Percentiles rank a stretch among this genome's conserved stretches.
These are phyloP conservation scores for Cercospora janseana DNA, from an alignment of 2,329 filamentous ascomycete species.

Conservation along the genomic window DNA sequence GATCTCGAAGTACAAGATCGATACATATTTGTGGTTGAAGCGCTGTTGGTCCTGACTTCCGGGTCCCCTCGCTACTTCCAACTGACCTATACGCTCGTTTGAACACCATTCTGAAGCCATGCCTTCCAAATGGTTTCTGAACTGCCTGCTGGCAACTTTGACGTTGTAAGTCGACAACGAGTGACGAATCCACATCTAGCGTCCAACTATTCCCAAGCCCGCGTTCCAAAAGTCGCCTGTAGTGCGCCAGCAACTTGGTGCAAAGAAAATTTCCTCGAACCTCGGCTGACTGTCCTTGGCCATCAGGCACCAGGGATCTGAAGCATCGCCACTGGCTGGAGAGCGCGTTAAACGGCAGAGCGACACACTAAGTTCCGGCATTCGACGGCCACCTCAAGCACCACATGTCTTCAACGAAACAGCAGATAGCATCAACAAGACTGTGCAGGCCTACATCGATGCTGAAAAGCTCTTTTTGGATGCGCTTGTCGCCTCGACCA, in stretches of 20 bases:
- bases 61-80: too few relatives aligned
- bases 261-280: too few relatives aligned
- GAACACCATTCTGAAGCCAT: background rate
- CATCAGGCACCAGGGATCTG: background rate
- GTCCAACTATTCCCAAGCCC: background rate
- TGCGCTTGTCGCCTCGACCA: slow-evolving; percentile 60
- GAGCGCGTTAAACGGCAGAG: background rate
- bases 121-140: background rate
- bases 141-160: background rate
- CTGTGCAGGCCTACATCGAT: background rate
- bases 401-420: slow-evolving; percentile 4
- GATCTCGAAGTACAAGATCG: too few relatives aligned
- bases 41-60: too few relatives aligned
- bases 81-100: too few relatives aligned
- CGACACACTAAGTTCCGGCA: slow-evolving; percentile 2
- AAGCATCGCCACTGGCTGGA: background rate
- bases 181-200: background rate
- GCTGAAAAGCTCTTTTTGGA: slow-evolving; percentile 59
- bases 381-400: slow-evolving; percentile 6
- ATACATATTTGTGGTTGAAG: too few relatives aligned
- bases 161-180: slow-evolving; percentile 1
- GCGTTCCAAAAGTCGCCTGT: too few relatives aligned
- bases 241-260: too few relatives aligned
- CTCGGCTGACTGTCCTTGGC: background rate
- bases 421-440: background rate